phyloP scores from a whole-genome alignment of 306 rosid species.

The Malus fusca region DNA sequence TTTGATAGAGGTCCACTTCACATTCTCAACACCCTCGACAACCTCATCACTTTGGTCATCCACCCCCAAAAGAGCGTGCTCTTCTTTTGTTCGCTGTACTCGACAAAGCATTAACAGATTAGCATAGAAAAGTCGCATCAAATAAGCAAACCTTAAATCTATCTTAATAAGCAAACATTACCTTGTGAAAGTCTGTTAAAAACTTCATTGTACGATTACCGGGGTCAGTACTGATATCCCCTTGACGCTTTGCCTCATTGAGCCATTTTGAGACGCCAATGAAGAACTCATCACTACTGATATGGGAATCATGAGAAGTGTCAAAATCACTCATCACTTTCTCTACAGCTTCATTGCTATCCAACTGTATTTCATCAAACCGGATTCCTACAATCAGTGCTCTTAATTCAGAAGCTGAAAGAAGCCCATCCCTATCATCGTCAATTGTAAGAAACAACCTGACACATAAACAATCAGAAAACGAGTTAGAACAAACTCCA shows the following conservation, averaged over 20 bases:
- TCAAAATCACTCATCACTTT: slow-evolving; percentile 64
- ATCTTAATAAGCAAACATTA: slow-evolving; percentile 22
- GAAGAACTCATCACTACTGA: slow-evolving; percentile 35
- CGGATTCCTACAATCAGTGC: slow-evolving; percentile 74
- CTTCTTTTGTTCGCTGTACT: slow-evolving; percentile 60
- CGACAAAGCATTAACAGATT: neutral
- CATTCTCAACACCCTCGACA: slow-evolving; percentile 29
- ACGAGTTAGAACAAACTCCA: slow-evolving; percentile 2
- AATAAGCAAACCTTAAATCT: slow-evolving; percentile 5
- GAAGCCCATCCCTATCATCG: slow-evolving; percentile 18
- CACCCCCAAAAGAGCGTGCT: slow-evolving; percentile 53
- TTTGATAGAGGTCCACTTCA: slow-evolving; percentile 40
- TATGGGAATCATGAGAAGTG: slow-evolving; percentile 25
- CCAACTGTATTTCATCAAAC: slow-evolving; percentile 62
- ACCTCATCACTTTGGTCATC: slow-evolving; percentile 42
- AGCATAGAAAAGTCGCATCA: neutral
- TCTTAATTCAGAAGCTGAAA: slow-evolving; percentile 56
- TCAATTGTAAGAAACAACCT: slow-evolving; percentile 63
- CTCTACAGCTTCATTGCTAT: slow-evolving; percentile 44
- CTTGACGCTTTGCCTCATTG: slow-evolving; percentile 22
- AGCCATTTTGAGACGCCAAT: slow-evolving; percentile 60
- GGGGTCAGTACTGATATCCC: slow-evolving; percentile 27
- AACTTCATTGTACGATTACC: slow-evolving; percentile 38
- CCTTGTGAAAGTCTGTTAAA: slow-evolving; percentile 41
- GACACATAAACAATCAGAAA: slow-evolving; percentile 12